phyloP scores from a whole-genome alignment of 2,329 filamentous ascomycete species.

The Cordyceps pruinosa region DNA sequence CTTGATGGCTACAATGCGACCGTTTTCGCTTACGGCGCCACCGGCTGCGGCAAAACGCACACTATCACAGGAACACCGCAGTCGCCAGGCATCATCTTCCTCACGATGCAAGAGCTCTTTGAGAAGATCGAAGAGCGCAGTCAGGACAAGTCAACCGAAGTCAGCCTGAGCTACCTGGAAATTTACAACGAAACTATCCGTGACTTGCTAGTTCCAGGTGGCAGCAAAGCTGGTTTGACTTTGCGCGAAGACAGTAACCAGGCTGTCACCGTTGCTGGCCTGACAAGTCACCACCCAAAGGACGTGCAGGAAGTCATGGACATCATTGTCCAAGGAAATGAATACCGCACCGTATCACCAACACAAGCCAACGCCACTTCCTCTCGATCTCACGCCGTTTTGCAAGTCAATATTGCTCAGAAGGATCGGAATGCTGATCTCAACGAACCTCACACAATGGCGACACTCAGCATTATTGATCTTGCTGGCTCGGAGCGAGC shows the following conservation, averaged over 20 bases:
- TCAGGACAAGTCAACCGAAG: constrained; percentile 80
- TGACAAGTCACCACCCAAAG: constrained; percentile 85
- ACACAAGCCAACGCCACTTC: constrained; percentile 97
- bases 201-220: constrained; percentile 80
- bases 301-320: constrained; percentile 98
- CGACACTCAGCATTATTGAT: constrained; percentile 96
- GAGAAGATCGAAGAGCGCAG: constrained; percentile 86
- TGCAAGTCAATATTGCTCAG: constrained; percentile 93
- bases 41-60: constrained; percentile 96
- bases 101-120: constrained; percentile 98
- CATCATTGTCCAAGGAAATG: constrained; percentile 93
- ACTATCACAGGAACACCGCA: constrained; percentile 90
- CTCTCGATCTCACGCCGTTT: constrained; percentile 90
- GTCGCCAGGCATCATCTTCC: constrained; percentile 93
- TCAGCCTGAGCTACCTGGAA: constrained; percentile 90
- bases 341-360: constrained; percentile 89
- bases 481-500: constrained; percentile 92
- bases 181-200: constrained; percentile 99
- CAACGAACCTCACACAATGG: constrained; percentile 95
- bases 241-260: constrained; percentile 92
- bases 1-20: constrained; percentile 98
- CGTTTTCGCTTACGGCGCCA: constrained; percentile 96
- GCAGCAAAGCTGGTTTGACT: constrained; percentile 78
- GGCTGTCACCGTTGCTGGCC: constrained; percentile 79
- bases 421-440: constrained; percentile 90